Conservation (phyloP, 148 eudicot species). For the Cornus controversa region DNA sequence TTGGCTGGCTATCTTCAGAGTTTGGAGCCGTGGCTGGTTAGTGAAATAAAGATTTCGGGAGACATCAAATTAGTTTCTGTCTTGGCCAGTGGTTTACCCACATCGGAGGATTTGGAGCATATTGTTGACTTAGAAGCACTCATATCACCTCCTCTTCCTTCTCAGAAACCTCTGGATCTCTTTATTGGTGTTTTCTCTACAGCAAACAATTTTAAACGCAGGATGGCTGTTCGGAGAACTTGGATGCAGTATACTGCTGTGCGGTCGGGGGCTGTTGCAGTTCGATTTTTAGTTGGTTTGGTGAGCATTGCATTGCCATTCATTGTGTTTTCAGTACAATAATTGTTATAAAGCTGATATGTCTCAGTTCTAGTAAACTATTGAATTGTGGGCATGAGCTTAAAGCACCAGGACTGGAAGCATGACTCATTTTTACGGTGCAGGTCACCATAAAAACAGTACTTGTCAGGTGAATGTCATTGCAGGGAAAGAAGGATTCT, state of each 20-base stretch:
- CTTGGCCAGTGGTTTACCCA: slow-evolving; percentile 86
- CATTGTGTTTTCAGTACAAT: background rate
- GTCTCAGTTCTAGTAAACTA: background rate
- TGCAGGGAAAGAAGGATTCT: background rate
- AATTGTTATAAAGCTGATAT: background rate
- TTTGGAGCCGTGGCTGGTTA: slow-evolving; percentile 95
- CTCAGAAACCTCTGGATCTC: slow-evolving; percentile 51
- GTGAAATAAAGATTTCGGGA: slow-evolving; percentile 84
- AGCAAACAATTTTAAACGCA: slow-evolving; percentile 88
- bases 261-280: slow-evolving; percentile 78
- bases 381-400: background rate
- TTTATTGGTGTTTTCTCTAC: slow-evolving; percentile 92
- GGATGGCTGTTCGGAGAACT: slow-evolving; percentile 98
- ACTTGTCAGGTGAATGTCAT: slow-evolving; percentile 1
- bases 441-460: background rate
- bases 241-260: slow-evolving; percentile 97
- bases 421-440: background rate
- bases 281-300: slow-evolving; percentile 97
- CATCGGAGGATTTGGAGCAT: slow-evolving; percentile 90
- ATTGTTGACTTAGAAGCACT: slow-evolving; percentile 78
- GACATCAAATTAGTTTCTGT: slow-evolving; percentile 73
- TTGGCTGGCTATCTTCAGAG: slow-evolving; percentile 42
- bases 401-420: background rate
- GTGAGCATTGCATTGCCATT: slow-evolving; percentile 39
- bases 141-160: slow-evolving; percentile 59